Conservation (phyloP, 2,329 filamentous ascomycete genomes). For the Exophiala lecanii-corni region DNA sequence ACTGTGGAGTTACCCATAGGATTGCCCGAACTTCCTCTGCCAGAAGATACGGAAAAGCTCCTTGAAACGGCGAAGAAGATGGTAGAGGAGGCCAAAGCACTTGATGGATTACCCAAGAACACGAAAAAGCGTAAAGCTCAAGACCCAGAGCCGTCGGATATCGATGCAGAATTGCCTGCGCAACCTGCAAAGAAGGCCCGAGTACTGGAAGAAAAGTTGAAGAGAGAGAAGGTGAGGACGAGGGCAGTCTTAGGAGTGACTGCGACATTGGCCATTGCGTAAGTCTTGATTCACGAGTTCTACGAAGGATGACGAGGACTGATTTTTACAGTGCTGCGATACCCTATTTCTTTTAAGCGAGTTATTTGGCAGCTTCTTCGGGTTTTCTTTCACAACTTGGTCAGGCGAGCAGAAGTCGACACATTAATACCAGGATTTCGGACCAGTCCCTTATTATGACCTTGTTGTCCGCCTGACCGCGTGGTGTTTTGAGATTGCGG, state of each 20-base stretch:
- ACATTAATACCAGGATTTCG: too few species aligned
- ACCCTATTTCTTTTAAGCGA: slow-evolving; percentile 42
- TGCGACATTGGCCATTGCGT: slow-evolving; percentile 87
- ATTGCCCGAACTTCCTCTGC: slow-evolving; percentile 62
- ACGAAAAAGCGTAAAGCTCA: slow-evolving; percentile 67
- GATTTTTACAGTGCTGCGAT: slow-evolving; percentile 38
- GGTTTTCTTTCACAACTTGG: too few species aligned
- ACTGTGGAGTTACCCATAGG: slow-evolving; percentile 70
- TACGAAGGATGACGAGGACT: slow-evolving; percentile 17
- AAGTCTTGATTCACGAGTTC: slow-evolving; percentile 43
- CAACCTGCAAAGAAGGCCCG: slow-evolving; percentile 66
- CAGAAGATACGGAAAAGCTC: slow-evolving; percentile 76
- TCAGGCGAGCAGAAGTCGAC: too few species aligned
- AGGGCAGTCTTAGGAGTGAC: slow-evolving; percentile 81
- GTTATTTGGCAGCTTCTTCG: too few species aligned
- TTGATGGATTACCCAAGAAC: slow-evolving; percentile 34
- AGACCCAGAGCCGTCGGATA: slow-evolving; percentile 40
- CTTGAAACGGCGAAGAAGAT: slow-evolving; percentile 82
- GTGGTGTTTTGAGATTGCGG: too few species aligned
- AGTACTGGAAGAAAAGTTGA: slow-evolving; percentile 67
- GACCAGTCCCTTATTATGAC: slow-evolving; percentile 1
- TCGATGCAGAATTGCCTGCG: slow-evolving; percentile 32
- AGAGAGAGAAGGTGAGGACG: slow-evolving; percentile 80
- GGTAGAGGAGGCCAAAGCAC: slow-evolving; percentile 66
- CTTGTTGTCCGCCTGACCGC: too few species aligned